Evolutionary conservation across 2,329 filamentous ascomycete genomes (phyloP), one percentile per base, ranked within the genome.

Genomic region (Albophoma yamanashiensis): DNA sequence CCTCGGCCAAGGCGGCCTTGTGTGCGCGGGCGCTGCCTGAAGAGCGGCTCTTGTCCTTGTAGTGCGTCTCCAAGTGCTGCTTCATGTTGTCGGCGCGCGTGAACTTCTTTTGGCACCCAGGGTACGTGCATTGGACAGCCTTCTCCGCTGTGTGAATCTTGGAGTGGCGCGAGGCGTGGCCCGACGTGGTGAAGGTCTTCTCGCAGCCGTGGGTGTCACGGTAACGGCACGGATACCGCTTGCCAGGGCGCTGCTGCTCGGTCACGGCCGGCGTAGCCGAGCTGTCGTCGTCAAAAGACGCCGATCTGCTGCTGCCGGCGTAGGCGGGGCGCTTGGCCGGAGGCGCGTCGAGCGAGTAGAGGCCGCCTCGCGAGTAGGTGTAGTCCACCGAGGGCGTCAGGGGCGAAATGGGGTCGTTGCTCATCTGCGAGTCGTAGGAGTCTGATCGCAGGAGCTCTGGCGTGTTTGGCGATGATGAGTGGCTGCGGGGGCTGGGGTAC

Each of bases 11-110:
- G 43, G 71, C 66, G 59, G 70, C 59, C 66, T 73, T 68, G 65
- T 70, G 68, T 42, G 67, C 66, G 62, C 72, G 69, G 62, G 70
- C 65, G 62, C 71, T 66, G n/a, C 68, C 66, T 2, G 76, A 74
- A 3, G 75, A 74, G 36, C 80, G 77, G 39, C 75, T 75, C 74
- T 82, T 83, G 64, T 85, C 81, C 73, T 86, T 86, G 74, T 83
- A 87, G 71, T 92, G 89, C 0, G 89, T 92, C 67, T 89, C 84
- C 38, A 90, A 81, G 68, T 92, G 89, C 75, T 92, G 89, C 79
- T 91, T 91, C 89, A 92, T 92, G 78, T 92, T 92, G 78, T 92
- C 89, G 66, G 88, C 86, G 64, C 89, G 87, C 14, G 88, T 91
- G 67, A 92, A 92, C 68, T 88, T 89, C 76, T 91, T 91, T 72